Conservation (phyloP, 2,329 filamentous ascomycete species). For the Plenodomus biglobosus region DNA sequence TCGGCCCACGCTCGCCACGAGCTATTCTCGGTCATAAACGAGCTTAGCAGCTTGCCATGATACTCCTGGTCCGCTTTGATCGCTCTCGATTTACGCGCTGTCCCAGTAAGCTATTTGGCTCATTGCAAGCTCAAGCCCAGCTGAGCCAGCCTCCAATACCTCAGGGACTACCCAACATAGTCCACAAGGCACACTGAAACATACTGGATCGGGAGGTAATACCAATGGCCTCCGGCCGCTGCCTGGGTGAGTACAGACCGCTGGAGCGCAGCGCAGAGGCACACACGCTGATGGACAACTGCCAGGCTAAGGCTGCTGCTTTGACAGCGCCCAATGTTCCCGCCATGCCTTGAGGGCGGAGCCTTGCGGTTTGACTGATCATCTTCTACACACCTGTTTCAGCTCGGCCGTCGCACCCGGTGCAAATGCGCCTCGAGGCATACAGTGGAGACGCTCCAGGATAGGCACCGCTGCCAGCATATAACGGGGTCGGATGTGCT, state of each 20-base stretch:
- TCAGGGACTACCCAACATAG: neutral
- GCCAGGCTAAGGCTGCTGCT: too few relatives aligned
- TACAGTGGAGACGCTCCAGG: neutral
- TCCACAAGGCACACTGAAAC: neutral
- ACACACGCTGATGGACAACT: neutral
- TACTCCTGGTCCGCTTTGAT: neutral
- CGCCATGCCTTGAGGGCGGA: neutral
- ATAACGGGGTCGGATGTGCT: neutral
- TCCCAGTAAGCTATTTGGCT: neutral
- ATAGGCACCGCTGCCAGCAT: too few relatives aligned
- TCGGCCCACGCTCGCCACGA: neutral
- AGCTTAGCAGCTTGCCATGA: neutral
- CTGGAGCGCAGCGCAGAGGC: neutral
- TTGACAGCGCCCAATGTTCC: neutral
- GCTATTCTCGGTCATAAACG: neutral
- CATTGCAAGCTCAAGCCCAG: neutral
- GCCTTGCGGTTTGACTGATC: neutral
- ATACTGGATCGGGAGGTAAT: neutral
- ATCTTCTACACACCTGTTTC: neutral
- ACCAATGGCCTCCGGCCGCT: neutral
- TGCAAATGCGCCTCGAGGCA: neutral
- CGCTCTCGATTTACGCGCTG: too few relatives aligned
- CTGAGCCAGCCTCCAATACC: neutral
- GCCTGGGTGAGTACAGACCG: neutral
- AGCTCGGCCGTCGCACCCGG: neutral